Percentiles rank a stretch among this genome's conserved stretches.
Evolutionary conservation across 1,139 yeast genomes (phyloP).

Genomic region (Sugiyamaella castrensis): DNA sequence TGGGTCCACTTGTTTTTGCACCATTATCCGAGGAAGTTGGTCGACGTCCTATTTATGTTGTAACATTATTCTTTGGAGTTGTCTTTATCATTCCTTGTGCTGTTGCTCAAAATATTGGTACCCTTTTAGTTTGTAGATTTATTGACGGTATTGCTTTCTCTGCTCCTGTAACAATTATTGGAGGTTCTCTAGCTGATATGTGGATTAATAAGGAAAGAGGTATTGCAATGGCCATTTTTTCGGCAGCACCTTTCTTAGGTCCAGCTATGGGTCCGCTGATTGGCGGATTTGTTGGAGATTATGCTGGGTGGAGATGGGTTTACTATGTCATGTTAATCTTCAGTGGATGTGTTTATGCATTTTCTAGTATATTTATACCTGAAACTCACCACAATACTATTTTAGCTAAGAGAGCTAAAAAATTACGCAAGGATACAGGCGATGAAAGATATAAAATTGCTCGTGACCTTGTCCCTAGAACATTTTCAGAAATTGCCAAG

Average conservation of each 20-base stretch:
- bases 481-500: conserved; percentile 58
- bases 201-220: conserved; percentile 66
- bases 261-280: conserved; percentile 63
- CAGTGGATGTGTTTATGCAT: conserved; percentile 49
- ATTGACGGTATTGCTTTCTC: conserved; percentile 68
- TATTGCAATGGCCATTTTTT: conserved; percentile 67
- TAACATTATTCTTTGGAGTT: conserved; percentile 56
- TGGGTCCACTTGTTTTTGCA: conserved; percentile 72
- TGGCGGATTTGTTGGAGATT: conserved; percentile 69
- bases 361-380: conserved; percentile 54
- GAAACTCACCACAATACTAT: conserved; percentile 91
- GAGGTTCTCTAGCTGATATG: conserved; percentile 75
- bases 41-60: conserved; percentile 54
- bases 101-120: conserved; percentile 65
- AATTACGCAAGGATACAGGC: conserved; percentile 75
- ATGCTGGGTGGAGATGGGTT: conserved; percentile 68
- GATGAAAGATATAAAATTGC: conserved; percentile 82
- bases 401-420: conserved; percentile 66
- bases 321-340: conserved; percentile 64
- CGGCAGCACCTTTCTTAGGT: conserved; percentile 70
- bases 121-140: conserved; percentile 60
- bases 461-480: conserved; percentile 73
- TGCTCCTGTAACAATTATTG: conserved; percentile 78
- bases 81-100: conserved; percentile 73
- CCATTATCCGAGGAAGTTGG: conserved; percentile 75